Conservation (phyloP, 805 yeast species). For the Candida qinlingensis region DNA sequence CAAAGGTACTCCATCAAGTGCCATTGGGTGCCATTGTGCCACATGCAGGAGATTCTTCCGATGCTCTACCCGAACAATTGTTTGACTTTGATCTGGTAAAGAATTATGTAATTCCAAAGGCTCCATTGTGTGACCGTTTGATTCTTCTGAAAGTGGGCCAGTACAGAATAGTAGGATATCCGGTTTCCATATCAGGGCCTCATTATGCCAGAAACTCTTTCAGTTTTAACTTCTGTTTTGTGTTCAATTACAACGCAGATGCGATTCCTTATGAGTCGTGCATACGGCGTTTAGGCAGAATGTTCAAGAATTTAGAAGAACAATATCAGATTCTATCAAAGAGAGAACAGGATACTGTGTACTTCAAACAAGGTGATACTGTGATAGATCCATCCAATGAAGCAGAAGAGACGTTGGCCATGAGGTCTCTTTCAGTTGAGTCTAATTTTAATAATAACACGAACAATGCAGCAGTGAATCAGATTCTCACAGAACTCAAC, state of each 20-base stretch:
- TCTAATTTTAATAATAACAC: slow-evolving; percentile 6
- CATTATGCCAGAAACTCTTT: slow-evolving; percentile 87
- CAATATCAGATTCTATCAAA: slow-evolving; percentile 73
- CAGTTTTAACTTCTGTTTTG: slow-evolving; percentile 89
- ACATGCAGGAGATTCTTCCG: slow-evolving; percentile 26
- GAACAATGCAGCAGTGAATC: slow-evolving; percentile 8
- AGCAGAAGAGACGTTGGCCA: slow-evolving; percentile 8
- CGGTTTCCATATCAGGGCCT: slow-evolving; percentile 71
- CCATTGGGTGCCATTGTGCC: slow-evolving; percentile 68
- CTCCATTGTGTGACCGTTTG: slow-evolving; percentile 79
- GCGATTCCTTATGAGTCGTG: slow-evolving; percentile 84
- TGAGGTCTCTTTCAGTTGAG: slow-evolving; percentile 19
- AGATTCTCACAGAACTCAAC: slow-evolving; percentile 25
- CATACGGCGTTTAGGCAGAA: slow-evolving; percentile 74
- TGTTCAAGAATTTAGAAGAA: slow-evolving; percentile 88
- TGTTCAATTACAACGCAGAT: slow-evolving; percentile 77
- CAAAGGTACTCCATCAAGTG: slow-evolving; percentile 85
- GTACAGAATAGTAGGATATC: slow-evolving; percentile 78
- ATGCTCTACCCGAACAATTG: slow-evolving; percentile 31
- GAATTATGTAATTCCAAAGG: slow-evolving; percentile 91
- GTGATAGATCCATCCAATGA: neutral
- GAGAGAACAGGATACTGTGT: slow-evolving; percentile 38
- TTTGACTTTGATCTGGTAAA: slow-evolving; percentile 82
- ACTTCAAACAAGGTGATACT: slow-evolving; percentile 19
- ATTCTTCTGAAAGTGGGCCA: slow-evolving; percentile 67